Evolutionary conservation across 2,329 filamentous ascomycete genomes (phyloP).

Genomic region (Colletotrichum echinochloae): DNA sequence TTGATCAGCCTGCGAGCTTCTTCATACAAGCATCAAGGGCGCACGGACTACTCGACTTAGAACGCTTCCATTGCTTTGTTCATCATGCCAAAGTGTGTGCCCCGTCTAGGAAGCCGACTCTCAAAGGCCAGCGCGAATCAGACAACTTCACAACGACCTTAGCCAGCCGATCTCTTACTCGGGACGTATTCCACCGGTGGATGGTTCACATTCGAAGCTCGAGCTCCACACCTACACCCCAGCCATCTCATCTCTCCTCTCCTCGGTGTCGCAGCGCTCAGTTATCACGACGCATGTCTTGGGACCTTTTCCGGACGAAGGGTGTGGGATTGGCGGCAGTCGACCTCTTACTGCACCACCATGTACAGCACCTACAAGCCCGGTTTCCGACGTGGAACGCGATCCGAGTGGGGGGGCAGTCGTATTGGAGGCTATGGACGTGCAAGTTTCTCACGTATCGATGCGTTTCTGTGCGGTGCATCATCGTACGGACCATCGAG

Average conservation of each 20-base stretch:
- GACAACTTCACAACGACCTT: background rate
- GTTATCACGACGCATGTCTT: background rate
- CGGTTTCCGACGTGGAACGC: background rate
- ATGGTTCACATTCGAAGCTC: background rate
- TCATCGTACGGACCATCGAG: background rate
- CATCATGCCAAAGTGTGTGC: constrained; percentile 2
- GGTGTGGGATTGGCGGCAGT: background rate
- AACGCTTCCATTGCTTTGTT: background rate
- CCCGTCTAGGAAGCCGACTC: background rate
- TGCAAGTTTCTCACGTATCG: background rate
- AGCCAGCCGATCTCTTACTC: constrained; percentile 6
- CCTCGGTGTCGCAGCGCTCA: background rate
- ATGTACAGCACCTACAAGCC: background rate
- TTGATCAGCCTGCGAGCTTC: constrained; percentile 29
- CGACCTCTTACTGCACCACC: background rate
- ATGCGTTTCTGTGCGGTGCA: background rate
- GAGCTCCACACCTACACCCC: background rate
- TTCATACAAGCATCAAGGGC: background rate
- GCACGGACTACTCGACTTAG: background rate
- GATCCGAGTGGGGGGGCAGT: background rate
- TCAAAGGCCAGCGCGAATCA: constrained; percentile 4
- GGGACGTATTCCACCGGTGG: background rate
- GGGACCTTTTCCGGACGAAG: background rate
- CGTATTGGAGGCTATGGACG: background rate
- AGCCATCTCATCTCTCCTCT: constrained; percentile 4